Conservation (phyloP, 305 asterid species). For the Fraxinus baroniana region DNA sequence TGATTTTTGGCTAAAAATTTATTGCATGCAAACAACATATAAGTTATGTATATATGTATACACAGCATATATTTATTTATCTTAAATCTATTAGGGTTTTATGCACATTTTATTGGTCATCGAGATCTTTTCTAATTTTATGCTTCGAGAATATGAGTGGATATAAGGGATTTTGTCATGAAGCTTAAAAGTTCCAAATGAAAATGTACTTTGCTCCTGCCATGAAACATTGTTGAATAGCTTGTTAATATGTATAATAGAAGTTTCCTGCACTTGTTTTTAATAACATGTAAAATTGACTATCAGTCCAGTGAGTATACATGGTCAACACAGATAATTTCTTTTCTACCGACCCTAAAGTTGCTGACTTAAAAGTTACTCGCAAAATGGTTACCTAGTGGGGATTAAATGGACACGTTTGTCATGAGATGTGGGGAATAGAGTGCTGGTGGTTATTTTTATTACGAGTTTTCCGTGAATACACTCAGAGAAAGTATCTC, state of each 20-base stretch:
- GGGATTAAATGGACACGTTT: neutral
- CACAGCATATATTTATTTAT: neutral
- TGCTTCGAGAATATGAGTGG: neutral
- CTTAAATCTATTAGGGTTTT: neutral
- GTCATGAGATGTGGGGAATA: neutral
- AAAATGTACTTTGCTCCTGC: neutral
- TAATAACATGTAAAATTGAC: neutral
- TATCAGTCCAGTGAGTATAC: neutral
- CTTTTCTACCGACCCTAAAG: neutral
- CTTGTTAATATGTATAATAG: neutral
- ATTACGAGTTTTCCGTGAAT: neutral
- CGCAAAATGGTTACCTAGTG: neutral
- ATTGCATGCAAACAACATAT: neutral
- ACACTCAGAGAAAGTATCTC: neutral
- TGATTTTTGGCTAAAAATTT: neutral
- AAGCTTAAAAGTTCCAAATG: neutral
- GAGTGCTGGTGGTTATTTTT: neutral
- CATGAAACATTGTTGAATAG: neutral
- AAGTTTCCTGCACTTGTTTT: neutral
- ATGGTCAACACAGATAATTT: neutral
- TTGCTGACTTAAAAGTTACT: neutral
- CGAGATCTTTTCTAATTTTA: neutral
- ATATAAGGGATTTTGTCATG: neutral
- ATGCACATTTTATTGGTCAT: neutral
- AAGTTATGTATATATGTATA: neutral